Evolutionary conservation across 176 grass and related monocot genomes (phyloP).

Genomic region (Pharus latifolius): DNA sequence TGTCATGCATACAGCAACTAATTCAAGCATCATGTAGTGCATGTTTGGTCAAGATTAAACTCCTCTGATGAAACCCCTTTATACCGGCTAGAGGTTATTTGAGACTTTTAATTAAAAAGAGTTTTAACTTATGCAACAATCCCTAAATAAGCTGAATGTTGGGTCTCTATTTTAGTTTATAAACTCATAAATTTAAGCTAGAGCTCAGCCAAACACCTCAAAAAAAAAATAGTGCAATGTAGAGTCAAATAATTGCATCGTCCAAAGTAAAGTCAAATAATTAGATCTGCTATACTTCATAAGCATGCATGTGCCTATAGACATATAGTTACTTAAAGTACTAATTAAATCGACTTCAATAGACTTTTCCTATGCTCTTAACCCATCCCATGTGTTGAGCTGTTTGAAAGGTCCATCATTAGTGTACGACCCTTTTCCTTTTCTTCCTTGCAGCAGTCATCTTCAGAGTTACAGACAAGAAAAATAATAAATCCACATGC

Average conservation of each 20-base stretch:
- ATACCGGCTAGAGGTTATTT: no score
- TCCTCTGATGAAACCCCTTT: no score
- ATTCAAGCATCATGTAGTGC: not conserved
- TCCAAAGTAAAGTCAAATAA: not conserved
- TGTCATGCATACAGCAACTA: not conserved
- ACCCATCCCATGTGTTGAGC: slow-evolving; percentile 11
- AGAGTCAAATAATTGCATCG: not conserved
- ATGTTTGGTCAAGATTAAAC: no score
- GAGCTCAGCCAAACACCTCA: no score
- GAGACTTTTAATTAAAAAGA: no score
- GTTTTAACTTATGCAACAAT: no score
- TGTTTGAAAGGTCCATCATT: not conserved
- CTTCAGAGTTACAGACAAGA: no score
- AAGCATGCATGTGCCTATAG: not conserved
- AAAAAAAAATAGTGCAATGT: no score
- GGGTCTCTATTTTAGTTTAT: no score
- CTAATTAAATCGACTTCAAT: not conserved
- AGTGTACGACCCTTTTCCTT: not conserved
- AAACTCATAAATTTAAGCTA: no score
- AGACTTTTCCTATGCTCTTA: not conserved
- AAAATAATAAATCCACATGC: slow-evolving; percentile 9
- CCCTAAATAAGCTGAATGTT: no score
- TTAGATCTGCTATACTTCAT: not conserved
- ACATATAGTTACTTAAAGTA: not conserved
- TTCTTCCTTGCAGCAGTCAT: not conserved